phyloP scores from a whole-genome alignment of 2,329 filamentous ascomycete genomes.

The Sporothrix mexicana region DNA sequence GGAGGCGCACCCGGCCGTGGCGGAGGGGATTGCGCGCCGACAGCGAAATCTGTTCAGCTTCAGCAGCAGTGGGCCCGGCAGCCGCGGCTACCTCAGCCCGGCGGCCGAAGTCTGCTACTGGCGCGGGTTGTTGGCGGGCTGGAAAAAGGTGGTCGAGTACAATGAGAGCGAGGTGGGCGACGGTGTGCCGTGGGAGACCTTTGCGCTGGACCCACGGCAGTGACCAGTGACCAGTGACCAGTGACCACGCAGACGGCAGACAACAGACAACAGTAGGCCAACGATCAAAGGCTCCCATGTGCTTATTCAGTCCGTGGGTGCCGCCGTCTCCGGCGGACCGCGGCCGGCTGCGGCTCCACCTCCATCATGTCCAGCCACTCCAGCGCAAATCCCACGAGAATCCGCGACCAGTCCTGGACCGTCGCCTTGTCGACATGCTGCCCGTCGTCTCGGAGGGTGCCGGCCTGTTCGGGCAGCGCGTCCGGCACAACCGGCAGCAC shows the following conservation, averaged over 20 bases:
- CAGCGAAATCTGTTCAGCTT: constrained; percentile 51
- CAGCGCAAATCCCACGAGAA: constrained; percentile 74
- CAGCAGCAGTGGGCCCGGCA: constrained; percentile 44
- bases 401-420: constrained; percentile 76
- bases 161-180: constrained; percentile 45
- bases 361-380: constrained; percentile 77
- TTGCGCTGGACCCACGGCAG: not conserved
- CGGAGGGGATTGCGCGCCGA: constrained; percentile 50
- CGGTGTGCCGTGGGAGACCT: constrained; percentile 34
- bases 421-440: constrained; percentile 73
- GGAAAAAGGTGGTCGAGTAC: constrained; percentile 48
- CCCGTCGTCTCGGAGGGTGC: constrained; percentile 72
- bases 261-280: too few relatives aligned
- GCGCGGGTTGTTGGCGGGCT: constrained; percentile 52
- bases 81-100: constrained; percentile 52
- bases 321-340: not conserved
- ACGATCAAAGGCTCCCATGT: too few relatives aligned
- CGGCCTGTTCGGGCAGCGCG: constrained; percentile 76
- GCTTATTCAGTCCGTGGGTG: too few relatives aligned
- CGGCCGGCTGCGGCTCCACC: constrained; percentile 41
- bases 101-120: constrained; percentile 57
- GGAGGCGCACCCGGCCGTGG: constrained; percentile 49
- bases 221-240: too few relatives aligned
- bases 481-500: constrained; percentile 76
- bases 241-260: too few relatives aligned